phyloP scores from a whole-genome alignment of 306 rosid genomes.

The Cucurbita moschata region DNA sequence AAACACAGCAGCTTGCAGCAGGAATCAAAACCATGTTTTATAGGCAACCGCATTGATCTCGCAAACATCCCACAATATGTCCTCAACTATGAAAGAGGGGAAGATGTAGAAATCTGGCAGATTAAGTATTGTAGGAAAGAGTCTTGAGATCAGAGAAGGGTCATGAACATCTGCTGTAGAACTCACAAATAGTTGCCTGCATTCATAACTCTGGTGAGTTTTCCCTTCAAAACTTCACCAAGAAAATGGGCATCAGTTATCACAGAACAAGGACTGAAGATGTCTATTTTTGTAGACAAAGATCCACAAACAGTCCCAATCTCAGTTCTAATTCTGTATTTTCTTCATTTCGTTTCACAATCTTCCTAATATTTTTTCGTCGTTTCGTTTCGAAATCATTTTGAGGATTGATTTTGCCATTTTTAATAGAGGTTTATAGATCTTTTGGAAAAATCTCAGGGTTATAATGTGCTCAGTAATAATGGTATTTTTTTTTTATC shows the following conservation, averaged over 20 bases:
- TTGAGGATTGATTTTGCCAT: background rate
- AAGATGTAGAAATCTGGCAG: conserved; percentile 69
- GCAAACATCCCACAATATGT: conserved; percentile 52
- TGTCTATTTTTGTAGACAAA: background rate
- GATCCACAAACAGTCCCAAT: background rate
- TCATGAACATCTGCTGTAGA: background rate
- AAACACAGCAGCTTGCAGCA: conserved; percentile 27
- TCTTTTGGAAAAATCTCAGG: background rate
- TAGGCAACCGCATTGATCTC: conserved; percentile 46
- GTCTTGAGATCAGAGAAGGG: background rate
- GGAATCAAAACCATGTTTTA: conserved; percentile 22
- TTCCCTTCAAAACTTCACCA: background rate
- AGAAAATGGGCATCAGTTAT: background rate
- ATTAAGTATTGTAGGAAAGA: conserved; percentile 25
- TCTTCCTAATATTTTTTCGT: background rate
- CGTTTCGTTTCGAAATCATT: background rate
- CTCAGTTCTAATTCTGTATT: background rate
- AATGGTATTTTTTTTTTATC: too few relatives aligned
- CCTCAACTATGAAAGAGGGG: conserved; percentile 54
- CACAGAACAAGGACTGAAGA: background rate
- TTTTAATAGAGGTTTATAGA: background rate
- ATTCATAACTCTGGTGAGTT: background rate
- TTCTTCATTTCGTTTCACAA: background rate
- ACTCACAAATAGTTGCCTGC: background rate
- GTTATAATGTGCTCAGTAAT: too few relatives aligned